Base-by-base conservation (phyloP, 2,329 filamentous ascomycete species). In the Epichloe sibirici region DNA sequence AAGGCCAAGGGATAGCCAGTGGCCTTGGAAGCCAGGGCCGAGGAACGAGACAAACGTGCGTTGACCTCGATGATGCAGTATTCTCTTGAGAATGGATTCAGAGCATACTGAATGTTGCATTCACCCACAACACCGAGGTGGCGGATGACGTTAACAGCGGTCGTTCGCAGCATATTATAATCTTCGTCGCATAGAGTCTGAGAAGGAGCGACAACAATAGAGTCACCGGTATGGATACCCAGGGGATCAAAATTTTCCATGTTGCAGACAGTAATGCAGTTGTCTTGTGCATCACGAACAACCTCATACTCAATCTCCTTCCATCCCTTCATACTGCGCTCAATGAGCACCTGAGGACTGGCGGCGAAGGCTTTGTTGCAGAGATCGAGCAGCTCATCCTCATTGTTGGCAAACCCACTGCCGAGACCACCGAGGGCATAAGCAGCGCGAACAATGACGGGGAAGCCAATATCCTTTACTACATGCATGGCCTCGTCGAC, bases 11-110 rank as follows among this genome's bases (percentile, higher is more conserved):
- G 91, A 66, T 97, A 98, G 39, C 93, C 91, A 8, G 91, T 98
- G 7, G 91, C 91, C 75, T 98, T 98, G 23, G 93, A 97, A 23
- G 91, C 91, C 57, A 98, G 76, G 15, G 93, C 91, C 11, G 91
- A 98, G 48, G 91, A 98, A 71, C 93, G 81, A 49, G 91, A 98
- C 54, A 98, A 75, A 78, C 91, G 86, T 48, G 91, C 93, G 64
- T 98, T 98, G 74, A 98, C 93, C 69, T 98, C 93, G 65, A 98
- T 98, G 60, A 98, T 96, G 76, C 93, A 96, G 74, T 96, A 98
- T 66, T 98, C 93, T 66, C 81, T 84, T 1, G 90, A 96, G 69
- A 90, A 88, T 3, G 93, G 93, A 72, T 98, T 96, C 51, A 98
- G 74, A 4, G 93, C 93, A 64, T 97, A 98, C 69, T 98, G 93